Percentiles rank a stretch among this genome's conserved stretches.
These are phyloP conservation scores for Grosmannia penicillata DNA, from an alignment of 2,329 filamentous ascomycete genomes.

Conservation along the genomic window DNA sequence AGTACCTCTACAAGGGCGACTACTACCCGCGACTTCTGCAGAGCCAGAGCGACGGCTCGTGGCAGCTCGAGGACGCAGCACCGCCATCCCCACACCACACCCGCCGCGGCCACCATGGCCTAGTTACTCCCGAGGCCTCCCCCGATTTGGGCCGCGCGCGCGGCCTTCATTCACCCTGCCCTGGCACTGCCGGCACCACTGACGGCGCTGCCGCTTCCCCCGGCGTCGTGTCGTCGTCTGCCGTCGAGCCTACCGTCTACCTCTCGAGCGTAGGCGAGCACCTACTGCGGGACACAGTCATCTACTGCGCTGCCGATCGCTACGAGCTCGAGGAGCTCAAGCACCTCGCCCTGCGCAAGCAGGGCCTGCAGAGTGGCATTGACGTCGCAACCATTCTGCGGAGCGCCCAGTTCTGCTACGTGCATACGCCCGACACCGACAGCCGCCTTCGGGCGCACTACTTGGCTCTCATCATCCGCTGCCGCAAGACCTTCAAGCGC, in stretches of 20 bases:
- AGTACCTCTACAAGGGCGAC: slow-evolving; percentile 95
- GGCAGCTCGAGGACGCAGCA: slow-evolving; percentile 66
- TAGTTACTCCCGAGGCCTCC: slow-evolving; percentile 29
- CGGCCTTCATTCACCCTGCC: slow-evolving; percentile 12
- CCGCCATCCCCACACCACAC: slow-evolving; percentile 27
- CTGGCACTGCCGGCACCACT: slow-evolving; percentile 15
- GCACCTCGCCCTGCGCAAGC: slow-evolving; percentile 80
- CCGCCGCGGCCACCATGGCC: slow-evolving; percentile 13
- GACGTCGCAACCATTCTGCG: slow-evolving; percentile 83
- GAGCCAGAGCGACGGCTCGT: slow-evolving; percentile 74
- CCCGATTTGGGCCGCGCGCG: slow-evolving; percentile 24
- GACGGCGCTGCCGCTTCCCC: slow-evolving; percentile 14
- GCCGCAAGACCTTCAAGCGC: slow-evolving; percentile 93
- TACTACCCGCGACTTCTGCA: slow-evolving; percentile 83
- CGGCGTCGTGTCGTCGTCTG: slow-evolving; percentile 14
- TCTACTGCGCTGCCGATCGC: slow-evolving; percentile 85
- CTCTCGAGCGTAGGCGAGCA: slow-evolving; percentile 59
- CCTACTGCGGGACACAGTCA: slow-evolving; percentile 79
- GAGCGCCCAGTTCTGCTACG: slow-evolving; percentile 88
- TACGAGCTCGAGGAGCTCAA: slow-evolving; percentile 90
- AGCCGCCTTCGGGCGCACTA: slow-evolving; percentile 90
- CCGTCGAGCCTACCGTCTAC: slow-evolving; percentile 62
- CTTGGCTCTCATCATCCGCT: slow-evolving; percentile 92
- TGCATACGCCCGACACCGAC: slow-evolving; percentile 86
- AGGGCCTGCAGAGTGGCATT: slow-evolving; percentile 84